Evolutionary conservation across 202 grass and related monocot genomes (phyloP).

Genomic region (Alloteropsis angusta): DNA sequence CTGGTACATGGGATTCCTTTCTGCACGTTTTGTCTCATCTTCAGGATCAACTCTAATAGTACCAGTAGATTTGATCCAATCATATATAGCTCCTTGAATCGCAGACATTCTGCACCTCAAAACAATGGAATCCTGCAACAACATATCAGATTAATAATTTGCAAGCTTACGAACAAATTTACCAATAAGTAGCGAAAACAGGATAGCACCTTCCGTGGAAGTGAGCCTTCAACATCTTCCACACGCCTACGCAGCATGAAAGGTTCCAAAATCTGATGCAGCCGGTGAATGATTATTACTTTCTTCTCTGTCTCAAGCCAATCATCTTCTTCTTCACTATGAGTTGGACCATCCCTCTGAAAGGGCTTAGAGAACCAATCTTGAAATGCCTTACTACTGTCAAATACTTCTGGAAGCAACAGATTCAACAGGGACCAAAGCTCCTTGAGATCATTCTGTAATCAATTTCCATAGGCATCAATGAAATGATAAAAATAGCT

Average conservation of each 20-base stretch:
- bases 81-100: conserved; percentile 84
- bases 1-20: conserved; percentile 94
- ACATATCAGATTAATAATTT: conserved; percentile 19
- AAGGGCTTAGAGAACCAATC: conserved; percentile 99
- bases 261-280: conserved; percentile 98
- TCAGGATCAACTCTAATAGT: conserved; percentile 98
- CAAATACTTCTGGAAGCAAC: conserved; percentile 96
- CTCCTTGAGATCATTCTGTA: conserved; percentile 98
- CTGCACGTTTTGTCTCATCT: conserved; percentile 54
- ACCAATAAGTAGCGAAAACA: conserved; percentile 5
- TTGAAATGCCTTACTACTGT: conserved; percentile 96
- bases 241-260: conserved; percentile 92
- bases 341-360: conserved; percentile 73
- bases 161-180: background rate
- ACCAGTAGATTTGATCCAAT: conserved; percentile 98
- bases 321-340: conserved; percentile 83
- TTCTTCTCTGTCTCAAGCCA: conserved; percentile 99
- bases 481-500: background rate
- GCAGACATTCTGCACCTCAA: conserved; percentile 98
- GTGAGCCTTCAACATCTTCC: conserved; percentile 99
- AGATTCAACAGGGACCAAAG: conserved; percentile 97
- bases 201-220: conserved; percentile 67
- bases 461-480: background rate
- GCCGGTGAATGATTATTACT: conserved; percentile 93
- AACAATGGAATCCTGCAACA: conserved; percentile 81